These are phyloP conservation scores for Tetrapisispora fleetii DNA, from an alignment of 805 yeast species.

Conservation along the genomic window DNA sequence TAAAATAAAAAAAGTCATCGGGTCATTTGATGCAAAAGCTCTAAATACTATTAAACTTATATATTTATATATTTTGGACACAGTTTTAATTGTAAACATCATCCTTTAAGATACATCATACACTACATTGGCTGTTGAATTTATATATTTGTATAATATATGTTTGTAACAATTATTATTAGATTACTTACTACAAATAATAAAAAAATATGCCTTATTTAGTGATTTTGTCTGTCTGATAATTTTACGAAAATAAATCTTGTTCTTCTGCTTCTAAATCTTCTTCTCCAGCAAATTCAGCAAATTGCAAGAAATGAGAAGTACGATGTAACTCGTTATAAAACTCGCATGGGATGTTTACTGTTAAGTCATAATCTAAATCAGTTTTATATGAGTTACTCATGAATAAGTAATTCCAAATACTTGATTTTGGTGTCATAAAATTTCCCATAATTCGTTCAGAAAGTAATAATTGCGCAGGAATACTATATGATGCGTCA, in stretches of 20 bases:
- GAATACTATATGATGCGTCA: constrained; percentile 45
- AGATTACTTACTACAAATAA: too few relatives aligned
- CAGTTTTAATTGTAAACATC: too few relatives aligned
- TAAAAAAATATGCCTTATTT: too few relatives aligned
- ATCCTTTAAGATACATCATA: too few relatives aligned
- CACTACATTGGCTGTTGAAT: too few relatives aligned
- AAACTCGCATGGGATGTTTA: constrained; percentile 72
- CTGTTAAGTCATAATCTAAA: constrained; percentile 50
- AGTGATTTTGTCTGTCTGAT: too few relatives aligned
- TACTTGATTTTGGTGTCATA: constrained; percentile 69
- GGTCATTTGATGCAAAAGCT: too few relatives aligned
- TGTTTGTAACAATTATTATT: too few relatives aligned
- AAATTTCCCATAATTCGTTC: constrained; percentile 73
- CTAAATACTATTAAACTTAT: too few relatives aligned
- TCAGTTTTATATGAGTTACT: constrained; percentile 72
- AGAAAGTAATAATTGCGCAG: constrained; percentile 63
- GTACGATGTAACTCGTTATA: constrained; percentile 86
- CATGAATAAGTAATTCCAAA: constrained; percentile 89
- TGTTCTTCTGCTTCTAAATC: constrained; percentile 59
- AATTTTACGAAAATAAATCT: constrained; percentile 43
- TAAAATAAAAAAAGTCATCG: too few relatives aligned
- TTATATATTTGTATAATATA: too few relatives aligned
- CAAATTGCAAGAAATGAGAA: constrained; percentile 70
- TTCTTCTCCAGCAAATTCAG: constrained; percentile 46
- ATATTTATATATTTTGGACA: too few relatives aligned